Base-by-base conservation (phyloP, 495 filamentous ascomycete genomes). In the Hamigera avellanea region DNA sequence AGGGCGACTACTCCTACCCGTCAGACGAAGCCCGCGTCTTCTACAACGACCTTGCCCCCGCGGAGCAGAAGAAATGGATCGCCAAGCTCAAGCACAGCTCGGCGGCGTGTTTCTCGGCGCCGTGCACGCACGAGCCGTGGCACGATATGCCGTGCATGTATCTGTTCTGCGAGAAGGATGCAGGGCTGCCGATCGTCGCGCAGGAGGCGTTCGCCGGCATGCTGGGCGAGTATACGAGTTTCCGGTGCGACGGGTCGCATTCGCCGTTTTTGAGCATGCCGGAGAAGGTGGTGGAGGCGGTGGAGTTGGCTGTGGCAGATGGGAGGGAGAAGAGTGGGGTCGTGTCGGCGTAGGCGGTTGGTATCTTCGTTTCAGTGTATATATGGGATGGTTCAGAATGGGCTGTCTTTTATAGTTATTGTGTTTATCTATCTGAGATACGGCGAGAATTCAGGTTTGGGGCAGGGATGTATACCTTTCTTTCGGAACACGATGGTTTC, bases 101-200 rank as follows among this genome's bases (percentile, higher is more conserved):
- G 9, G 33, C 26, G 8, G 16, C 16, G 8, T 26, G 43, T 0
- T 53, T 52, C 35, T 19, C 19, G 2, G 52, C 47, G 19, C 27
- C 44, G 0, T 41, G 54, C 14, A 59, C 54, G n/a, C 51, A 66
- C 35, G 54, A 67, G 2, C 57, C 59, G 2, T 75, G 70, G 46
- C 58, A 56, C 18, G 48, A 62, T 27, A 52, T 69, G 14, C 66
- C 68, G 0, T 56, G 51, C 9, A 66, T 64, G 14, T 74, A 68
- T 26, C 38, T 75, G 1, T 38, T 72, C 12, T 70, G 61, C 28
- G 62, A 70, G 18, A 41, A 57, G 8, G 70, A 75, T 40, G 23
- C 42, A 19, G 51, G 54, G 8, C 46, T 70, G 26, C 50, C 52
- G 0, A 30, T 58, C 0, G 26, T 36, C 10, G 30, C 39, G 1